Base-by-base conservation (phyloP, 2,329 filamentous ascomycete species). In the Xylariaceae sp. region DNA sequence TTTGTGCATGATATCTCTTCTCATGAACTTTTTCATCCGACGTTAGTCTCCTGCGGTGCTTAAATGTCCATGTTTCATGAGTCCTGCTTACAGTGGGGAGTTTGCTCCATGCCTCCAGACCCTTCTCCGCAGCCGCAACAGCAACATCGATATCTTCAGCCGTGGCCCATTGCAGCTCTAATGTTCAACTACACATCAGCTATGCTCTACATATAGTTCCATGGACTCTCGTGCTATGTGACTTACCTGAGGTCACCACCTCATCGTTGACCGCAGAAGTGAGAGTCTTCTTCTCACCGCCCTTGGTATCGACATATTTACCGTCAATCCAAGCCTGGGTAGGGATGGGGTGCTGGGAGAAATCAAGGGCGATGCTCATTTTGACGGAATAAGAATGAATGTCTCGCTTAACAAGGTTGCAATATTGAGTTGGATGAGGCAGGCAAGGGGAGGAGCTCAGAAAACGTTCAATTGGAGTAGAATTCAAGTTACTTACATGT, bases 91-190 rank as follows among this genome's bases (percentile, higher is more conserved):
- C 53, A 17, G 59, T 53, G 14, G 59, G 48, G 19, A 63, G 42
- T 49, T 61, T 63, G 38, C 50, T 56, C 63, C 63, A 65, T 11
- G 59, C 60, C 12, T 51, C 51, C 13, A 61, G 55, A 22, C 60
- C 61, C 13, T 51, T 53, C 42, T 60, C 47, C 1, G 63, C 63
- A 14, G 62, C 60, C 5, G 38, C 56, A 18, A 65, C 63, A 14
- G 62, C 62, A 16, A 36, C 50, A 46, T 65, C 54, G 19, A 64
- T 59, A 57, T 65, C 63, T 28, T 60, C 60, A 17, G 48, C 17
- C 11, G 57, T 55, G 13, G 61, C 60, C 54, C 55, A 57, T 45
- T 57, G 55, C 13, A 57, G 22, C 16, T 55, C 55, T 57, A 47
- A 36, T 12, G n/a, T 5, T 33, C n/a, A 31, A 19, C 31, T 9